A percentile compares a stretch with the other conserved stretches of the same genome.
phyloP scores from a whole-genome alignment of 495 filamentous ascomycete species.

The Aspergillus biplanus region DNA sequence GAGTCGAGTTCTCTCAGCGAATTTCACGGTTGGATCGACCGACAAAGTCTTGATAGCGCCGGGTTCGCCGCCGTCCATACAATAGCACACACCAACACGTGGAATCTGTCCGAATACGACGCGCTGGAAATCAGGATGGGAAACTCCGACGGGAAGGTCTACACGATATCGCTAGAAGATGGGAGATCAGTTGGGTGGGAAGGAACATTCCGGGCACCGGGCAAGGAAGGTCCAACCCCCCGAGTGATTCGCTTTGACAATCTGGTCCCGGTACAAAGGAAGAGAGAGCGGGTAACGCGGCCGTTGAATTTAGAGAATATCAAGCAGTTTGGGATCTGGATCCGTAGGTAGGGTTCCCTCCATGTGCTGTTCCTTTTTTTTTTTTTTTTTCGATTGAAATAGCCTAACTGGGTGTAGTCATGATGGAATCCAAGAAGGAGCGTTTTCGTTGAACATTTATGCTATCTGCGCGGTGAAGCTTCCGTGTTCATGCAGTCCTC shows the following conservation, averaged over 20 bases:
- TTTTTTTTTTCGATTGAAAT: not conserved
- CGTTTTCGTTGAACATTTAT: constrained; percentile 10
- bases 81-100: not conserved
- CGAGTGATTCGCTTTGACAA: constrained; percentile 5
- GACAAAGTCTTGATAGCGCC: not conserved
- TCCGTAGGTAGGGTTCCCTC: constrained; percentile 5
- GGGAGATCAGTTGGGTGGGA: constrained; percentile 21
- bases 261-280: not conserved
- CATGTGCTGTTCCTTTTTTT: not conserved
- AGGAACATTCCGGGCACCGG: constrained; percentile 1
- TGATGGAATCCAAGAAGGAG: constrained; percentile 3
- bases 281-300: not conserved
- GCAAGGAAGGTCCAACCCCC: not conserved
- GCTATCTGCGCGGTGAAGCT: constrained; percentile 13
- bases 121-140: constrained; percentile 45
- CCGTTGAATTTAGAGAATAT: constrained; percentile 7
- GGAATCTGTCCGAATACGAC: constrained; percentile 52
- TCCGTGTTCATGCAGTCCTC: constrained; percentile 6
- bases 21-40: constrained; percentile 19
- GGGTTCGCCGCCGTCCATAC: constrained; percentile 3
- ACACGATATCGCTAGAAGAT: constrained; percentile 71
- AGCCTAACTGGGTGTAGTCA: not conserved
- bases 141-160: constrained; percentile 51
- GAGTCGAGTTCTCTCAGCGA: not conserved
- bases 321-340: constrained; percentile 9